Evolutionary conservation across 176 grass and related monocot species (phyloP).

Genomic region (Carex cristatella): DNA sequence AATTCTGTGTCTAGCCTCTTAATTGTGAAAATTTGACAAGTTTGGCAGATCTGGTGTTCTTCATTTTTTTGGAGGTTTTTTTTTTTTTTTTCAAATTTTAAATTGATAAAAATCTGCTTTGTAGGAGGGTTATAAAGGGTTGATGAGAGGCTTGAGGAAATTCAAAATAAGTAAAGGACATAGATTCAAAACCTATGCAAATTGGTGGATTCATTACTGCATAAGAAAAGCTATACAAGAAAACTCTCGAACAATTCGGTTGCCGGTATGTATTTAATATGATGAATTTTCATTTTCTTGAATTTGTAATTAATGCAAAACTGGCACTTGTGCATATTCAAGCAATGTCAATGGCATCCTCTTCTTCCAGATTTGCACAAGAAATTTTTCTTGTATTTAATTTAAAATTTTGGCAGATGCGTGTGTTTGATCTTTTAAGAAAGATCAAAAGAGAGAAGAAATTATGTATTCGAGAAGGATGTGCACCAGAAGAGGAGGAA

Average conservation of each 20-base stretch:
- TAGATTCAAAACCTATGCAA: conserved; percentile 76
- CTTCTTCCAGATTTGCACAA: neutral
- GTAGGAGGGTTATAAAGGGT: conserved; percentile 72
- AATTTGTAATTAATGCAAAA: neutral
- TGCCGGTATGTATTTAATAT: conserved; percentile 46
- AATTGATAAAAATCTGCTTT: neutral
- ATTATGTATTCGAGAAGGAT: conserved; percentile 62
- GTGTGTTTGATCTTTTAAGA: conserved; percentile 53
- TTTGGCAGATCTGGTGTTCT: neutral
- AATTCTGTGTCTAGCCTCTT: neutral
- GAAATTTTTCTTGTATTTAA: neutral
- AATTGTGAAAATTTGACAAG: neutral
- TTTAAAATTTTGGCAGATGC: conserved; percentile 38
- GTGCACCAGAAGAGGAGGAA: conserved; percentile 48
- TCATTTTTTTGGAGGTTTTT: neutral
- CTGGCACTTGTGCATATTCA: neutral
- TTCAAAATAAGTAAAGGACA: conserved; percentile 75
- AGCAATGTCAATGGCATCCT: neutral
- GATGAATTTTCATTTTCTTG: neutral
- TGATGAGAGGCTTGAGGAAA: conserved; percentile 90
- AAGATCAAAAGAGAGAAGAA: conserved; percentile 58
- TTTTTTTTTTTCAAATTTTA: neutral
- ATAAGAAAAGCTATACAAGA: conserved; percentile 81
- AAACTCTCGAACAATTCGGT: conserved; percentile 67
- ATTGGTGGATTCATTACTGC: conserved; percentile 82